phyloP scores from a whole-genome alignment of 164 flowering plant species.

The Litsea cubeba region DNA sequence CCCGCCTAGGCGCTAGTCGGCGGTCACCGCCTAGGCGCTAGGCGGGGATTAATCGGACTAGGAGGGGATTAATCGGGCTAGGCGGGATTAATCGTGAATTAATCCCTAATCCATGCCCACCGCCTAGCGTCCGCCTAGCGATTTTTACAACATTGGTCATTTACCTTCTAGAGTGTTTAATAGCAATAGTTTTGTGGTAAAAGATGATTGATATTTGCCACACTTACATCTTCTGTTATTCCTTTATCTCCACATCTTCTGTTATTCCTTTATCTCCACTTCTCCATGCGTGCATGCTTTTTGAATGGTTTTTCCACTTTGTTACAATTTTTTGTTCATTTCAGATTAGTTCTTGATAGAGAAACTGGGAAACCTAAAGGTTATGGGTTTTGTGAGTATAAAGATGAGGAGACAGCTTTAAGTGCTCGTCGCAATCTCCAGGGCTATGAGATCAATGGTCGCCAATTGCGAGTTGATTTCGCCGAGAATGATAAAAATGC shows the following conservation, averaged over 20 bases:
- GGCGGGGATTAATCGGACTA: no score
- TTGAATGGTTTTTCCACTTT: background rate
- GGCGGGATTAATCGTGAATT: no score
- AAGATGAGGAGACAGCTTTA: slow-evolving; percentile 95
- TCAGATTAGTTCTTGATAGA: slow-evolving; percentile 91
- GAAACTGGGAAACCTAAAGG: slow-evolving; percentile 99
- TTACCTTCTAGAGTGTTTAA: no score
- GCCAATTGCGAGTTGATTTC: slow-evolving; percentile 95
- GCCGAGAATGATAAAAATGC: slow-evolving; percentile 95
- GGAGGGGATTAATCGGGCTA: no score
- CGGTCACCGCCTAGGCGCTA: no score
- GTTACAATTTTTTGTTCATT: slow-evolving; percentile 9
- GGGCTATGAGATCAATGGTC: slow-evolving; percentile 97
- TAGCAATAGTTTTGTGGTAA: background rate
- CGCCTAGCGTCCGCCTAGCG: no score
- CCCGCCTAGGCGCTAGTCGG: no score
- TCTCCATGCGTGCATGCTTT: background rate
- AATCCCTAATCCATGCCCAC: no score
- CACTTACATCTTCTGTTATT: background rate
- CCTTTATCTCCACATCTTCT: no score
- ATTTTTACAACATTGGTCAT: no score
- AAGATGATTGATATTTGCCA: background rate
- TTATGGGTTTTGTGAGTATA: slow-evolving; percentile 98
- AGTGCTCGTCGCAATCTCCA: slow-evolving; percentile 99
- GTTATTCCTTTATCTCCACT: background rate